Base-by-base conservation (phyloP, 176 grass and related monocot species). In the Juncus effusus region DNA sequence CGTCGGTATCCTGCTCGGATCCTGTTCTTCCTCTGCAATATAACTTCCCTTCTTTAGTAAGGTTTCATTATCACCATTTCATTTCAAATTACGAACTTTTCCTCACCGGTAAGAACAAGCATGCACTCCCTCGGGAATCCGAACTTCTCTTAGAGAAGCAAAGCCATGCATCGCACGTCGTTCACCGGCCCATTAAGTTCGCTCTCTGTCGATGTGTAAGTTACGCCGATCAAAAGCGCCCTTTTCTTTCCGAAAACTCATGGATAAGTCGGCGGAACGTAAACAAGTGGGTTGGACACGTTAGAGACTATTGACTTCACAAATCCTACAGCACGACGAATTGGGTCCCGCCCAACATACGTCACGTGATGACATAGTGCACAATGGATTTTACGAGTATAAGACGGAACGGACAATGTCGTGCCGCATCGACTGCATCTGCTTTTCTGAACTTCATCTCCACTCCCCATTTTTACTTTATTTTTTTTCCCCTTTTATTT, bases 121-220 rank as follows among this genome's bases (percentile, higher is more conserved):
- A 96, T 77, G 62, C 63, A 74, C 6, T 90, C 79, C 38, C 0
- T 0, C 0, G 92, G 82, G 65, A 88, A 96, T 9, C 63, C 50
- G 36, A 77, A 96, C 60, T 69, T 80, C 64, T 83, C 39, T 16
- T 59, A 35, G 68, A 96, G 87, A 13, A 96, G 51, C 58, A 71
- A 88, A 62, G 2, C 3, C 64, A 91, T 80, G 77, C 82, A 96
- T 72, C 76, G 70, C 69, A 83, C 87, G 68, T 96, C 87, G 69
- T 96, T 91, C 55, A 96, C 79, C 52, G 84, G 73, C 74, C 92
- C 87, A 41, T 77, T 71, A 12, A 96, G 87, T 79, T 96, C 84
- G 64, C 87, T 88, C 73, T 40, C 61, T 72, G 39, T 83, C 58
- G 6, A 35, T 11, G n/a, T 13, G 72, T 96, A 96, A 82, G 71